Conservation (phyloP, 495 filamentous ascomycete genomes). For the Oidiodendron maius region DNA sequence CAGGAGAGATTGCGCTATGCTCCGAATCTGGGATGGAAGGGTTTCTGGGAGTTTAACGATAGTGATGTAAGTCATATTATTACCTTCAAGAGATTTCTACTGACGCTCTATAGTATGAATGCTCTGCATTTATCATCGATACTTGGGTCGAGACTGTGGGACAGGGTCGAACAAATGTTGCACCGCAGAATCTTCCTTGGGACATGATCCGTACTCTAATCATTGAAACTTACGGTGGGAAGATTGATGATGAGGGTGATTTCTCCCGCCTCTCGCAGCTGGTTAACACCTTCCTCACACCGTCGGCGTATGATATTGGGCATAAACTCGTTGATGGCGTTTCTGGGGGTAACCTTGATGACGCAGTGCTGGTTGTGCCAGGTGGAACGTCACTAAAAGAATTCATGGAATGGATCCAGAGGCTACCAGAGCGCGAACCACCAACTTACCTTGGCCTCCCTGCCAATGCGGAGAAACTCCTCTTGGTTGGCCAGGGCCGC, state of each 20-base stretch:
- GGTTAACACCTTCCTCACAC: constrained; percentile 72
- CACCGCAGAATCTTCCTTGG: constrained; percentile 92
- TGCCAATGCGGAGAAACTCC: constrained; percentile 92
- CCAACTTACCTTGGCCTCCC: constrained; percentile 95
- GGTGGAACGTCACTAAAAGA: constrained; percentile 73
- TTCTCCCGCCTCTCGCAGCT: constrained; percentile 65
- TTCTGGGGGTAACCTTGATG: constrained; percentile 13
- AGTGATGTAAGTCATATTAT: constrained; percentile 72
- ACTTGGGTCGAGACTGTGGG: constrained; percentile 85
- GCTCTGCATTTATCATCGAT: constrained; percentile 92
- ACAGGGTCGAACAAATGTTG: constrained; percentile 80
- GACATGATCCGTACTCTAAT: constrained; percentile 91
- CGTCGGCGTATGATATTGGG: constrained; percentile 82
- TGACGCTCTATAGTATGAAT: constrained; percentile 72
- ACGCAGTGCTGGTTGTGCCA: constrained; percentile 65
- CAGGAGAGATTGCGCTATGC: constrained; percentile 95
- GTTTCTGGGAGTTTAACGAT: constrained; percentile 99
- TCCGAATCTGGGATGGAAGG: constrained; percentile 93
- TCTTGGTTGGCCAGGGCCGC: constrained; percentile 82
- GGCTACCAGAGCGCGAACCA: constrained; percentile 88
- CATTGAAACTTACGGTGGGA: constrained; percentile 93
- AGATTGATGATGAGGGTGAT: constrained; percentile 91
- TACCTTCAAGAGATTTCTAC: constrained; percentile 18
- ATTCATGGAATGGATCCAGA: constrained; percentile 88
- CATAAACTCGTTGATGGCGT: constrained; percentile 76